phyloP scores from a whole-genome alignment of 139 green algal species.

The Haematococcus lacustris region DNA sequence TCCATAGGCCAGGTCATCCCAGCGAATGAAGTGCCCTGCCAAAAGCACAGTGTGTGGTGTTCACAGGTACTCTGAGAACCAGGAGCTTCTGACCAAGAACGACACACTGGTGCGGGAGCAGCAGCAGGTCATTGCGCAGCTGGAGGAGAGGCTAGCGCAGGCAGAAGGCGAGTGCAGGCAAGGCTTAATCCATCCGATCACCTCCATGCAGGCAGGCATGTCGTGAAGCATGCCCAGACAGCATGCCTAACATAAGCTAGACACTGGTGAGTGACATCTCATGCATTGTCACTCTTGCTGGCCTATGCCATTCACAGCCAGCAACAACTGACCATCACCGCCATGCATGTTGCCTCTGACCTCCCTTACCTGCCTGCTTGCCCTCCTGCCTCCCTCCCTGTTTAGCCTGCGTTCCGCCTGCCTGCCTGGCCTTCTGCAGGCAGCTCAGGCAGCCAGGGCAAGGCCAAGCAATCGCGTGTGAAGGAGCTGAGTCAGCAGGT shows the following conservation, averaged over 20 bases:
- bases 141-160: conserved; percentile 30
- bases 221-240: neutral
- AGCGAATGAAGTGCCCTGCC: too few species aligned
- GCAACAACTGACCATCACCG: too few species aligned
- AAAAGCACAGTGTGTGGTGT: too few species aligned
- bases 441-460: neutral
- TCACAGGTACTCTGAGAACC: conserved; percentile 50
- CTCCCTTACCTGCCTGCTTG: neutral
- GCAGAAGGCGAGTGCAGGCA: conserved; percentile 7
- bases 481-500: conserved; percentile 32
- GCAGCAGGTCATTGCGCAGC: conserved; percentile 29
- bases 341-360: too few species aligned
- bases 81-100: conserved; percentile 46
- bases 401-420: neutral
- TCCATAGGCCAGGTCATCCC: too few species aligned
- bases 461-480: neutral
- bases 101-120: conserved; percentile 44
- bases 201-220: too few species aligned
- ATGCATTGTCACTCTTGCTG: too few species aligned
- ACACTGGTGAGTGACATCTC: too few species aligned
- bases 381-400: neutral
- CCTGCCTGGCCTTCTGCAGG: too few species aligned
- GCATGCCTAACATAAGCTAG: too few species aligned
- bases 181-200: too few species aligned
- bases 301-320: too few species aligned